These are phyloP conservation scores for Leccinum ochraceum DNA, from an alignment of 768 basidiomycete species.

Conservation along the genomic window DNA sequence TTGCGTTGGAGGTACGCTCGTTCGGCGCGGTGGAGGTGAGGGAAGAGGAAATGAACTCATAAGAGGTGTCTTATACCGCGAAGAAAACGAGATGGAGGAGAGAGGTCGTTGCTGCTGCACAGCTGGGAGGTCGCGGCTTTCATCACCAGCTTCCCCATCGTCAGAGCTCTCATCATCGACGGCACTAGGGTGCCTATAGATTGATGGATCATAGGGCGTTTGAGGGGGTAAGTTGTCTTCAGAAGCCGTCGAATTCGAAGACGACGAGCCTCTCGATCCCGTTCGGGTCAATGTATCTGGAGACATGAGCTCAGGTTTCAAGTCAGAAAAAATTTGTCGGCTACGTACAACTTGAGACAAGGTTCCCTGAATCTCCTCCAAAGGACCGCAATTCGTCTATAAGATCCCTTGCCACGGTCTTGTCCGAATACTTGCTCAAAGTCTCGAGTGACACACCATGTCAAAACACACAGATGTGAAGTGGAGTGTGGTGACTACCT, in stretches of 20 bases:
- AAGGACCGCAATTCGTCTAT: slow-evolving; percentile 79
- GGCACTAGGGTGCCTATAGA: slow-evolving; percentile 17
- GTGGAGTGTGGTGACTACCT: slow-evolving; percentile 45
- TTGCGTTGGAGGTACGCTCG: slow-evolving; percentile 60
- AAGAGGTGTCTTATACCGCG: slow-evolving; percentile 78
- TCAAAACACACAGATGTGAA: slow-evolving; percentile 3
- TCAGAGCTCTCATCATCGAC: slow-evolving; percentile 43
- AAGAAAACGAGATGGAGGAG: slow-evolving; percentile 66
- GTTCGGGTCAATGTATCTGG: slow-evolving; percentile 39
- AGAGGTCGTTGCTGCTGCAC: slow-evolving; percentile 51
- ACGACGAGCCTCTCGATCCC: slow-evolving; percentile 57
- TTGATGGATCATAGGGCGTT: slow-evolving; percentile 13
- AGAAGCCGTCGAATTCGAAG: slow-evolving; percentile 65
- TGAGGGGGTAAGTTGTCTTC: slow-evolving; percentile 32
- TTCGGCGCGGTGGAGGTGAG: slow-evolving; percentile 46
- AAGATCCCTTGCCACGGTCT: slow-evolving; percentile 71
- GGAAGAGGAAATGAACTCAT: slow-evolving; percentile 61
- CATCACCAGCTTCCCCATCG: slow-evolving; percentile 50
- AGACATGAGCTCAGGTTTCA: slow-evolving; percentile 1
- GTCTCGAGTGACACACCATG: slow-evolving; percentile 46
- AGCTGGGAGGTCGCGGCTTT: slow-evolving; percentile 44
- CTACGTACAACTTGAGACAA: slow-evolving; percentile 63
- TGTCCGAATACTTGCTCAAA: slow-evolving; percentile 79
- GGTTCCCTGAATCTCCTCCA: slow-evolving; percentile 63
- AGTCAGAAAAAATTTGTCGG: background rate